These are phyloP conservation scores for Scheffersomyces titani DNA, from an alignment of 1,139 yeast species.

Conservation along the genomic window DNA sequence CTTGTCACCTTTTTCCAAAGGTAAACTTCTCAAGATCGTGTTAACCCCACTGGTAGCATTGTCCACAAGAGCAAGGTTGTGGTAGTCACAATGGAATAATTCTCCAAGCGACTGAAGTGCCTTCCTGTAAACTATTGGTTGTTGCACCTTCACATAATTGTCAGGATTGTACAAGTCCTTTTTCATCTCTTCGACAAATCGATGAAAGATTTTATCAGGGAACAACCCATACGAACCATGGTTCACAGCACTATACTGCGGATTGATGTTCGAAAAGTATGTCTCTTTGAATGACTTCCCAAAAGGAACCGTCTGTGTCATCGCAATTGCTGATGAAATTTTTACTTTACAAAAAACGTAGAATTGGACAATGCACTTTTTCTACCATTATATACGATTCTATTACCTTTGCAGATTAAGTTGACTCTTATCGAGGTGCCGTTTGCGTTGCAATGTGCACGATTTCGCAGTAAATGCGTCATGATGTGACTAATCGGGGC, in stretches of 20 bases:
- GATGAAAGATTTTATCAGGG: conserved; percentile 41
- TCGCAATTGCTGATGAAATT: background rate
- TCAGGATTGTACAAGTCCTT: conserved; percentile 45
- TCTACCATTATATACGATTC: background rate
- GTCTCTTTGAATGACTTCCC: conserved; percentile 52
- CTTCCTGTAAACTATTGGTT: conserved; percentile 23
- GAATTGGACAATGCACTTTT: background rate
- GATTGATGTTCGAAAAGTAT: conserved; percentile 43
- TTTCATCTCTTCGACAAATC: conserved; percentile 22
- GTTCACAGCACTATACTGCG: conserved; percentile 43
- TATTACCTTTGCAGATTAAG: no score
- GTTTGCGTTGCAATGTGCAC: no score
- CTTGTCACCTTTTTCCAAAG: conserved; percentile 56
- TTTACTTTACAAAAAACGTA: no score
- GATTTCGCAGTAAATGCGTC: no score
- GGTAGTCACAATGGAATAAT: conserved; percentile 44
- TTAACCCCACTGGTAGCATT: conserved; percentile 69
- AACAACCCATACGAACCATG: conserved; percentile 58
- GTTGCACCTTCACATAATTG: conserved; percentile 26
- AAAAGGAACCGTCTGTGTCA: conserved; percentile 27
- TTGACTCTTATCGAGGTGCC: no score
- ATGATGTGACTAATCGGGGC: no score
- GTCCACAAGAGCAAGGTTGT: conserved; percentile 48
- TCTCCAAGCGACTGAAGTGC: conserved; percentile 36
- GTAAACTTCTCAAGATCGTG: conserved; percentile 55